Evolutionary conservation across 202 grass and related monocot genomes (phyloP).

Genomic region (Zoysia matrella): DNA sequence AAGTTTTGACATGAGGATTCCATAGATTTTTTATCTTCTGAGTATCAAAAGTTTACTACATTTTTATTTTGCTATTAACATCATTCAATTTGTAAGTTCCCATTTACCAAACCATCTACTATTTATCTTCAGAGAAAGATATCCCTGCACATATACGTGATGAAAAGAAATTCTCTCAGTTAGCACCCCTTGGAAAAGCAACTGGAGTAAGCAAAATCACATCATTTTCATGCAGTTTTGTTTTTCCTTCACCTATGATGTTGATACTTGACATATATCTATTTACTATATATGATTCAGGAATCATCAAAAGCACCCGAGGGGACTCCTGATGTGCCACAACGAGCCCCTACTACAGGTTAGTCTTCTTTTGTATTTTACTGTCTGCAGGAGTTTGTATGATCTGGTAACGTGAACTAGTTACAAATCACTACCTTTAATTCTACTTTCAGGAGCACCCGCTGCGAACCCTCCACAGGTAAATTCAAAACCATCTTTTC

Average conservation of each 20-base stretch:
- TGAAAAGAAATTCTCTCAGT: constrained; percentile 68
- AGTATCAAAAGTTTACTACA: constrained; percentile 7
- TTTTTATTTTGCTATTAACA: neutral
- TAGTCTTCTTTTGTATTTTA: constrained; percentile 29
- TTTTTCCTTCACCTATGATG: constrained; percentile 16
- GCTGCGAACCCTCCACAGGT: constrained; percentile 53
- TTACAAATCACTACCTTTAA: constrained; percentile 4
- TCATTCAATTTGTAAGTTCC: constrained; percentile 15
- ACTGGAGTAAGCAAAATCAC: constrained; percentile 63
- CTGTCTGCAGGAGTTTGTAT: neutral
- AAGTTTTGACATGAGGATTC: too few relatives aligned
- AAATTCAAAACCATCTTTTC: neutral
- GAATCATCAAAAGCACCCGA: constrained; percentile 65
- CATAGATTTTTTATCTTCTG: neutral
- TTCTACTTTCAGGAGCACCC: constrained; percentile 50
- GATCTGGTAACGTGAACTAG: constrained; percentile 29
- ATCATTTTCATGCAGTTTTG: neutral
- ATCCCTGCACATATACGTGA: constrained; percentile 83
- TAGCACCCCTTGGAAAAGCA: constrained; percentile 63
- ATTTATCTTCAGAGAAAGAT: constrained; percentile 80
- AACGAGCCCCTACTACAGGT: constrained; percentile 51
- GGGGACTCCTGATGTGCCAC: constrained; percentile 47
- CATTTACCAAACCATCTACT: constrained; percentile 26
- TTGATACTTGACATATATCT: constrained; percentile 1
- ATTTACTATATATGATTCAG: constrained; percentile 53